Conservation (phyloP, 192 early-diverging fungal species). For the Coemansia sp. region DNA sequence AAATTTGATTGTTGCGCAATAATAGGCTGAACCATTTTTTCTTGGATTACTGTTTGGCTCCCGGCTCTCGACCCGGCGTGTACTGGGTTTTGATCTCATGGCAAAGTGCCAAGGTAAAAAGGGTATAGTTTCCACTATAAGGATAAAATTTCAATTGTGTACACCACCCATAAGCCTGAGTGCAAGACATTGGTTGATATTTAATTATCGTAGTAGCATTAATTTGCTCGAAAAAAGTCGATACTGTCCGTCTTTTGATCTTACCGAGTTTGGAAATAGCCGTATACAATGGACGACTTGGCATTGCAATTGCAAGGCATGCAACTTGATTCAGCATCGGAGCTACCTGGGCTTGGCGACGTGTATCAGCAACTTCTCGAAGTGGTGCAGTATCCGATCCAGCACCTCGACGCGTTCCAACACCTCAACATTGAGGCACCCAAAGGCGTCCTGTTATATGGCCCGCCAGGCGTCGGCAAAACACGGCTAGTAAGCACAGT, state of each 20-base stretch:
- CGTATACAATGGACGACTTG: conserved; percentile 6
- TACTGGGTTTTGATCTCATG: no score
- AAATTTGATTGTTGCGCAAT: not conserved
- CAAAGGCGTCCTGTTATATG: conserved; percentile 85
- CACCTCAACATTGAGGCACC: conserved; percentile 77
- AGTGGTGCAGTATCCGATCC: conserved; percentile 73
- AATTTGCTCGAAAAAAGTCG: not conserved
- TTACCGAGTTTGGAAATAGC: not conserved
- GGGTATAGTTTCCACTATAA: not conserved
- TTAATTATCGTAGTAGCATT: not conserved
- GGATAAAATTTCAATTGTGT: not conserved
- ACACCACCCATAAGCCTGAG: not conserved
- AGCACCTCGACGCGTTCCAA: conserved; percentile 62
- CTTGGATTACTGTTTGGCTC: no score
- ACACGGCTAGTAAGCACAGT: conserved; percentile 78
- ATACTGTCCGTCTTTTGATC: not conserved
- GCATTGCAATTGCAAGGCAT: conserved; percentile 6
- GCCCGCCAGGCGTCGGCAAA: conserved; percentile 95
- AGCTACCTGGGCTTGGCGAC: conserved; percentile 69
- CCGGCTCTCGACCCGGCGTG: no score
- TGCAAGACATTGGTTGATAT: not conserved
- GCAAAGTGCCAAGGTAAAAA: no score
- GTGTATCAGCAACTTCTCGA: conserved; percentile 76
- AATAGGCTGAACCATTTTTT: no score
- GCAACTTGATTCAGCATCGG: conserved; percentile 1